phyloP scores from a whole-genome alignment of 2,329 filamentous ascomycete genomes.

The Talaromyces sp. region DNA sequence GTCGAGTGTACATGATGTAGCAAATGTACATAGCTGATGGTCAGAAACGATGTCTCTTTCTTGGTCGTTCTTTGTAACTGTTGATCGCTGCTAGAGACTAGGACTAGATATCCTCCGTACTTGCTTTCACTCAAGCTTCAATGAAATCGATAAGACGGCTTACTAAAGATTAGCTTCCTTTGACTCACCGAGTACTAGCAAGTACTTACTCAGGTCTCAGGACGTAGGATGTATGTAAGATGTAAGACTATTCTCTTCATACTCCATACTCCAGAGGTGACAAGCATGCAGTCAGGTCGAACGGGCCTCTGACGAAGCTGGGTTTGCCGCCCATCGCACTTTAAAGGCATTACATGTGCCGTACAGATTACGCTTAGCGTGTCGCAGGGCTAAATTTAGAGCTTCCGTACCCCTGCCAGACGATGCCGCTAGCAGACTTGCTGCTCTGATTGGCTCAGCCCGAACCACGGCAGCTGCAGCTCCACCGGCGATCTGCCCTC shows the following conservation, averaged over 20 bases:
- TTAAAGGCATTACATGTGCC: conserved; percentile 1
- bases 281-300: conserved; percentile 2
- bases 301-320: conserved; percentile 17
- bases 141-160: not conserved
- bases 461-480: not conserved
- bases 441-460: conserved; percentile 5
- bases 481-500: not conserved
- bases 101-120: not conserved
- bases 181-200: not conserved
- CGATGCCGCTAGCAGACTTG: conserved; percentile 20
- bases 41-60: not conserved
- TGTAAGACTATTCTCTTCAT: not conserved
- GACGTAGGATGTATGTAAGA: not conserved
- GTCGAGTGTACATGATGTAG: not conserved
- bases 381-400: conserved; percentile 40
- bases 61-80: not conserved
- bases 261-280: not conserved
- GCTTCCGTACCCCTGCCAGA: conserved; percentile 24
- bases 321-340: conserved; percentile 34
- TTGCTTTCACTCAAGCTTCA: not conserved
- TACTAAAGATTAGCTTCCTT: not conserved
- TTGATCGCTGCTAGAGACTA: not conserved
- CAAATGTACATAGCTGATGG: not conserved
- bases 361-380: conserved; percentile 16
- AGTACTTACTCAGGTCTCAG: not conserved